Evolutionary conservation across 441 rosid genomes (phyloP), one percentile per base, ranked within the genome.

Genomic region (Pelargonium citronellum): DNA sequence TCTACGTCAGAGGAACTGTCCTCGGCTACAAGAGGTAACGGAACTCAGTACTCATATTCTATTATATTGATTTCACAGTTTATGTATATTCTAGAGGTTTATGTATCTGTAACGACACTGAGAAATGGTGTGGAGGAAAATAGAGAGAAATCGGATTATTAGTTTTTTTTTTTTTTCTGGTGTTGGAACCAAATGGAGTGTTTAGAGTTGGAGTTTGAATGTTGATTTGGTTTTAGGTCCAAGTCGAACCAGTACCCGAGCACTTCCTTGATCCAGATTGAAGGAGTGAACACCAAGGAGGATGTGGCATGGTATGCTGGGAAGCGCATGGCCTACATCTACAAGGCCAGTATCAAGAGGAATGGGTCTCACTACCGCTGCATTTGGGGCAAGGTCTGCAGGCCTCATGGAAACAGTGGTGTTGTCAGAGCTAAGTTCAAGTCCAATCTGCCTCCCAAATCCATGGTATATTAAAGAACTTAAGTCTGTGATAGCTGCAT

Each of bases 321-420:
- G 0, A 92, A 92, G 90, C 85, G 85, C 8, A 75, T 90, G 91
- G 95, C 92, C 47, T 92, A 92, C 79, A 86, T 92, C 64, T 92
- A 92, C 85, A 90, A 88, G 80, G 97, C 97, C 2, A 88, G 86
- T 82, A 87, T 87, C 61, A 91, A 88, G 94, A 84, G 84, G 85
- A 80, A 87, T 53, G 96, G 94, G 2, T 76, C 85, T 0, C 91
- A 88, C 78, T 91, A 88, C 69, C 92, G 96, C n/a, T 91, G 97
- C 87, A 88, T 91, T 17, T 91, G 96, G 96, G 97, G 97, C 2
- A 89, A 91, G 83, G 96, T 91, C 7, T 7, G 79, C 2, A 85
- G 97, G 83, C 89, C 97, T 71, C 96, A 89, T 67, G 97, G 97
- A 74, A 91, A 91, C 88, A 91, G 89, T 7, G 96, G 97, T 16